Evolutionary conservation across 768 basidiomycete genomes (phyloP).

Genomic region (Boletus sensibilis): DNA sequence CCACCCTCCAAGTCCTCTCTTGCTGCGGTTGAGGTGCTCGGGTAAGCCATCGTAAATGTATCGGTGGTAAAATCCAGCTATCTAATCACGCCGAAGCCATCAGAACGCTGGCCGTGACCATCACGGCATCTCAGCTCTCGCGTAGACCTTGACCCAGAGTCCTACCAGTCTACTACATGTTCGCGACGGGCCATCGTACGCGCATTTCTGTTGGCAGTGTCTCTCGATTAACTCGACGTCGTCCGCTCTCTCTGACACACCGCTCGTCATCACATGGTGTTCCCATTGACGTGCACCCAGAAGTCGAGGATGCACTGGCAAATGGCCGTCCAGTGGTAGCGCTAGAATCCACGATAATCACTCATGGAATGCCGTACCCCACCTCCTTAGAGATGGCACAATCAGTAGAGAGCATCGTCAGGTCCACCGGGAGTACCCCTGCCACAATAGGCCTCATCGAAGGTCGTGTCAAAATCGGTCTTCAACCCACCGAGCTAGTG

Average conservation of each 20-base stretch:
- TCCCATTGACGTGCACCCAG: slow-evolving; percentile 73
- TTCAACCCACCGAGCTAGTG: slow-evolving; percentile 62
- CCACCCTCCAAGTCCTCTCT: slow-evolving; percentile 25
- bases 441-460: slow-evolving; percentile 86
- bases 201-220: neutral
- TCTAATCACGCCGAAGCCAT: neutral
- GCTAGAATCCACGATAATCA: slow-evolving; percentile 88
- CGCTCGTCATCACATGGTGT: slow-evolving; percentile 7
- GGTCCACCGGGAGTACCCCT: slow-evolving; percentile 75
- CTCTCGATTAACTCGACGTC: slow-evolving; percentile 5
- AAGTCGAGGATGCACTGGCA: slow-evolving; percentile 78
- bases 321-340: slow-evolving; percentile 74
- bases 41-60: slow-evolving; percentile 19
- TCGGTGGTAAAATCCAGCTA: neutral
- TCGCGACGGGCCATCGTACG: slow-evolving; percentile 6
- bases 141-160: neutral
- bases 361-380: slow-evolving; percentile 89
- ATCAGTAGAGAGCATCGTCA: slow-evolving; percentile 71
- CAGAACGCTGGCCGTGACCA: neutral
- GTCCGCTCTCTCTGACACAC: slow-evolving; percentile 1
- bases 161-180: slow-evolving; percentile 12
- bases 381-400: slow-evolving; percentile 68
- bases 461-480: slow-evolving; percentile 85
- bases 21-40: slow-evolving; percentile 27
- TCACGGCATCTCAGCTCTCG: neutral